Base-by-base conservation (phyloP, 768 basidiomycete species). In the Psilocybe subaeruginosa region DNA sequence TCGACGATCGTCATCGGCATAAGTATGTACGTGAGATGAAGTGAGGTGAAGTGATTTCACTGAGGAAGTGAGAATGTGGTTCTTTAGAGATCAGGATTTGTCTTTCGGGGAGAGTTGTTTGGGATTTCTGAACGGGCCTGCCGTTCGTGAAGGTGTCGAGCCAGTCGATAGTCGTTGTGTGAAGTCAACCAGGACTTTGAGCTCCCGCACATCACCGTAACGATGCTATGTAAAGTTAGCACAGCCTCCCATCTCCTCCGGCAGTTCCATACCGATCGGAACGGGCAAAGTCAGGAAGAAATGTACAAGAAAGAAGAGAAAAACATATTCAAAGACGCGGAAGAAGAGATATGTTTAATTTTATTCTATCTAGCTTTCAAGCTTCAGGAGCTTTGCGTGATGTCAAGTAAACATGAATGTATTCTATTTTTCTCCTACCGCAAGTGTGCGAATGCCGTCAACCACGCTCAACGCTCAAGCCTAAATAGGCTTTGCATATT, bases 1-100 rank as follows among this genome's bases (percentile, higher is more conserved):
- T 68, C 66, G 58, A 48, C 48, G 35, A 55, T 52, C n/a, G 61
- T 59, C 58, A 60, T 60, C 27, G 43, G 47, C 47, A 45, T 46
- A 11, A 23, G 37, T 31, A 29, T 2, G 31, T 54, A 17, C 16
- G 39, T 41, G 19, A 4, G 33, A 49, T 39, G 3, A 12, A 14
- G 7, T 17, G 4, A 31, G 30, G 23, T 47, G 30, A 12, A 23
- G 5, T 19, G 19, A 19, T 19, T 19, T 19, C 19, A 19, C 19
- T 19, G 19, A 19, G 19, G 19, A 19, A 19, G 23, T 23, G 23
- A 23, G 23, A 1, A 23, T 23, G 1, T 1, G 23, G 23, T 23
- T 23, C 23, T 23, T 23, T 23, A 23, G 23, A 23, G 23, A 23
- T 23, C 23, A 23, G 23, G 23, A 23, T 23, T 23, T 23, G 23